Conservation (phyloP, 2,329 filamentous ascomycete genomes). For the Aspergillus latus region DNA sequence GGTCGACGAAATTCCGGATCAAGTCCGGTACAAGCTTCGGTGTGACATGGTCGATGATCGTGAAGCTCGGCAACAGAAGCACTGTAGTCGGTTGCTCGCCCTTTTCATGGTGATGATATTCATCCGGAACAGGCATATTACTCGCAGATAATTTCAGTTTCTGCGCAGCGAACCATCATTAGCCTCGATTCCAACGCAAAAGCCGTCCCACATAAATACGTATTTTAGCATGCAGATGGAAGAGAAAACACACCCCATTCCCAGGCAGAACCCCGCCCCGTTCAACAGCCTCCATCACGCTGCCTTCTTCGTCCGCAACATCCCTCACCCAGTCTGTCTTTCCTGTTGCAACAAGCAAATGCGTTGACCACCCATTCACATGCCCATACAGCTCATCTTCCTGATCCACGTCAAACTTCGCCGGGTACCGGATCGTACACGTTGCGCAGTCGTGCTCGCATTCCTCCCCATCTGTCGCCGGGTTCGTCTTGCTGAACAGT, state of each 20-base stretch:
- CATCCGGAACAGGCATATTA: slow-evolving; percentile 77
- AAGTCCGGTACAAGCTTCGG: slow-evolving; percentile 71
- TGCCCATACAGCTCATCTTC: slow-evolving; percentile 78
- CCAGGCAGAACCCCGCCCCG: slow-evolving; percentile 42
- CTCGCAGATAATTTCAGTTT: slow-evolving; percentile 88
- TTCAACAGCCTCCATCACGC: slow-evolving; percentile 74
- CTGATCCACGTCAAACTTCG: slow-evolving; percentile 70
- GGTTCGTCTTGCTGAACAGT: slow-evolving; percentile 73
- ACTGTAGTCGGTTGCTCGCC: slow-evolving; percentile 69
- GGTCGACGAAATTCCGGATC: slow-evolving; percentile 68
- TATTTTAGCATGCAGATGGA: not conserved
- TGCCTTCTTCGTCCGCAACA: slow-evolving; percentile 82
- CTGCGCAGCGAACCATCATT: slow-evolving; percentile 43
- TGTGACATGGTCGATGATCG: slow-evolving; percentile 77
- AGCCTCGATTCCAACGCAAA: not conserved
- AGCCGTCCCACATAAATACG: not conserved
- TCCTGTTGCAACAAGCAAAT: slow-evolving; percentile 89
- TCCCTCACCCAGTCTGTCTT: slow-evolving; percentile 93
- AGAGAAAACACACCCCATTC: slow-evolving; percentile 41
- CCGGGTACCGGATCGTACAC: slow-evolving; percentile 78
- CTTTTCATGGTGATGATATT: slow-evolving; percentile 59
- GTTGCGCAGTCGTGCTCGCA: slow-evolving; percentile 83
- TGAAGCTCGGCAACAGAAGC: slow-evolving; percentile 82
- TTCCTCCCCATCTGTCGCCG: slow-evolving; percentile 80
- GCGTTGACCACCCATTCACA: slow-evolving; percentile 83